Evolutionary conservation across 129 eudicot genomes (phyloP), one percentile per base, ranked within the genome.

Genomic region (Artemisia annua): DNA sequence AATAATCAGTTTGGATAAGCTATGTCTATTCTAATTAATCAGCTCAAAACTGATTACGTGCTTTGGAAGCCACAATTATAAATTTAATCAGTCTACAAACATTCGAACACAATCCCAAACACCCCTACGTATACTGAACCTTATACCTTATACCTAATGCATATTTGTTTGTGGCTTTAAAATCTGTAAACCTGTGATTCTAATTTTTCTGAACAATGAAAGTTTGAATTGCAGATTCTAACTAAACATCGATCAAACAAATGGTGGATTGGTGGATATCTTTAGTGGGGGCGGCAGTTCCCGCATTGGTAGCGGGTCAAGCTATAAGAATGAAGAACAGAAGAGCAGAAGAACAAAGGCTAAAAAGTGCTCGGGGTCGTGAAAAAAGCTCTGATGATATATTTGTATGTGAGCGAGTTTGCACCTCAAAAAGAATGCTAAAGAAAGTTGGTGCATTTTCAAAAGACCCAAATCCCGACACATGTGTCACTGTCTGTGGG

Each of bases 251-350:
- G 13, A 62, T 20, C 24, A 28, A 58, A 19, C 43, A 22, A 30
- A 88, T 95, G 99, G 97, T 95, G 50, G 99, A 95, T 56, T 86
- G 83, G 79, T 95, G 99, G 99, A 88, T 91, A 94, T 87, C 97
- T 24, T 56, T 87, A 46, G 70, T 94, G 63, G 97, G 93, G 59
- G 98, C 98, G 4, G 98, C 94, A 11, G 85, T 90, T 24, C 96
- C 99, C 0, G 96, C 92, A 14, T 67, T 88, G 17, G 74, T 90
- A 24, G 99, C 91, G 0, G 95, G 97, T 48, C 97, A 88, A 86
- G 94, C 91, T 52, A 26, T 85, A 75, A 81, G 96, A 73, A 82
- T 88, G 72, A 95, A 88, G 86, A 87, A 78, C 70, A 85, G 91
- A 78, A 78, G 85, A 4, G 96, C 91, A 1, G 96, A 95, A 78